These are phyloP conservation scores for Trichoderma erinaceum DNA, from an alignment of 495 filamentous ascomycete genomes.

Conservation along the genomic window DNA sequence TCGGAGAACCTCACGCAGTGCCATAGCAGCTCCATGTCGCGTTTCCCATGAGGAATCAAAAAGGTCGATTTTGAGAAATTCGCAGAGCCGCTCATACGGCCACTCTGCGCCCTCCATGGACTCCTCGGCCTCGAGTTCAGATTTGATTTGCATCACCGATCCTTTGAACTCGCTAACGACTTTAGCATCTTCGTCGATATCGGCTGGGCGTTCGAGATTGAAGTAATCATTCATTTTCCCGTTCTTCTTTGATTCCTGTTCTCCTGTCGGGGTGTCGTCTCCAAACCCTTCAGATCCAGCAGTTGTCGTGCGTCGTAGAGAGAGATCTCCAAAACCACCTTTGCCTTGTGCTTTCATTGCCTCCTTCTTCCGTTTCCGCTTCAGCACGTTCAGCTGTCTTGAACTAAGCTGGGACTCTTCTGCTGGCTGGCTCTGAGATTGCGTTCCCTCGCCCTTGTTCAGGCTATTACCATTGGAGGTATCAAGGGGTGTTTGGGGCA, in stretches of 20 bases:
- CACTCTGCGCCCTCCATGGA: slow-evolving; percentile 78
- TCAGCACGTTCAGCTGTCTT: slow-evolving; percentile 87
- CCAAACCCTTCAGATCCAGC: slow-evolving; percentile 40
- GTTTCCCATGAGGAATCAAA: slow-evolving; percentile 95
- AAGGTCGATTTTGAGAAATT: slow-evolving; percentile 84
- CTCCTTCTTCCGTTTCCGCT: slow-evolving; percentile 79
- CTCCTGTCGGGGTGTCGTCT: slow-evolving; percentile 56
- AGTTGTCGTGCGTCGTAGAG: slow-evolving; percentile 58
- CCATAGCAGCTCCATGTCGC: slow-evolving; percentile 95
- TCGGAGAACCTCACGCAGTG: slow-evolving; percentile 81
- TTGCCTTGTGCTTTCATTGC: slow-evolving; percentile 66
- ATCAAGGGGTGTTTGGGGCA: slow-evolving; percentile 39
- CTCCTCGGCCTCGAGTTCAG: slow-evolving; percentile 60
- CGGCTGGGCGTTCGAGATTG: slow-evolving; percentile 63
- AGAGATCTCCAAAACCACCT: slow-evolving; percentile 80
- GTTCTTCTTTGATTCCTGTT: slow-evolving; percentile 55
- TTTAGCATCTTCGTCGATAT: slow-evolving; percentile 80
- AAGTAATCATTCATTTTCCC: slow-evolving; percentile 84
- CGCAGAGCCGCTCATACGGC: slow-evolving; percentile 91
- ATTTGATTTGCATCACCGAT: slow-evolving; percentile 52
- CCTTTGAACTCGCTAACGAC: slow-evolving; percentile 97
- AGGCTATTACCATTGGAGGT: slow-evolving; percentile 36
- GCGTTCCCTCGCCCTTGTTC: slow-evolving; percentile 29
- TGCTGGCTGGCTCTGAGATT: neutral
- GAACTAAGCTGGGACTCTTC: slow-evolving; percentile 77